Percentiles rank a stretch among this genome's conserved stretches.
Evolutionary conservation across 148 eudicot species (phyloP).

Genomic region (Dianthus caryophyllus): DNA sequence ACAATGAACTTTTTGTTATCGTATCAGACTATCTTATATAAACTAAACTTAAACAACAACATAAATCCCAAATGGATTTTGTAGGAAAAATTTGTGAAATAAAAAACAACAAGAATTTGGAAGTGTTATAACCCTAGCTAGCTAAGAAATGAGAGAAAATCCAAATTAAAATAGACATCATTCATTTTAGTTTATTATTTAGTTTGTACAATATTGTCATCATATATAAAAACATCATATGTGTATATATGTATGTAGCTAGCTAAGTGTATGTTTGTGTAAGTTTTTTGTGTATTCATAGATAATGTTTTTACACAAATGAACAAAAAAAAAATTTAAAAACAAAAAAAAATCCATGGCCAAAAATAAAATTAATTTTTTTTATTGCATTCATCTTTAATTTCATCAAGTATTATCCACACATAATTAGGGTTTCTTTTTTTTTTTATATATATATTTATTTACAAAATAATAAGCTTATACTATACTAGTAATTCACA

Average conservation of each 20-base stretch:
- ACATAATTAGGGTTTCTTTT: conserved; percentile 29
- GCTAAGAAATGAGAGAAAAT: conserved; percentile 17
- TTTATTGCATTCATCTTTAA: not conserved
- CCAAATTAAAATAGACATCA: conserved; percentile 28
- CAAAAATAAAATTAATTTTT: not conserved
- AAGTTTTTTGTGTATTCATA: conserved; percentile 10
- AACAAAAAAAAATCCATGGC: conserved; percentile 22
- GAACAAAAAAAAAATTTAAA: conserved; percentile 39
- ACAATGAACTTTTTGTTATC: too few species aligned
- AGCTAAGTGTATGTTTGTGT: conserved; percentile 1
- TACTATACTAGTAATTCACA: too few species aligned
- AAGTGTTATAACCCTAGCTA: not conserved
- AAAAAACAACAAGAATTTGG: not conserved
- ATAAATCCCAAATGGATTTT: not conserved
- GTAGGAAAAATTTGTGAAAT: not conserved
- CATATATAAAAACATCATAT: not conserved
- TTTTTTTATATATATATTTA: too few species aligned
- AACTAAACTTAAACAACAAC: not conserved
- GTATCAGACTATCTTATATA: not conserved
- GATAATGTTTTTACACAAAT: conserved; percentile 27
- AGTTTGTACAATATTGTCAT: conserved; percentile 15
- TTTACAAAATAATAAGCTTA: too few species aligned
- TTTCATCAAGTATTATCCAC: conserved; percentile 28
- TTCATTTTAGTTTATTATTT: conserved; percentile 11
- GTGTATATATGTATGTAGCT: too few species aligned